These are phyloP conservation scores for Didymosphaeria variabile DNA, from an alignment of 2,329 filamentous ascomycete genomes.

Conservation along the genomic window DNA sequence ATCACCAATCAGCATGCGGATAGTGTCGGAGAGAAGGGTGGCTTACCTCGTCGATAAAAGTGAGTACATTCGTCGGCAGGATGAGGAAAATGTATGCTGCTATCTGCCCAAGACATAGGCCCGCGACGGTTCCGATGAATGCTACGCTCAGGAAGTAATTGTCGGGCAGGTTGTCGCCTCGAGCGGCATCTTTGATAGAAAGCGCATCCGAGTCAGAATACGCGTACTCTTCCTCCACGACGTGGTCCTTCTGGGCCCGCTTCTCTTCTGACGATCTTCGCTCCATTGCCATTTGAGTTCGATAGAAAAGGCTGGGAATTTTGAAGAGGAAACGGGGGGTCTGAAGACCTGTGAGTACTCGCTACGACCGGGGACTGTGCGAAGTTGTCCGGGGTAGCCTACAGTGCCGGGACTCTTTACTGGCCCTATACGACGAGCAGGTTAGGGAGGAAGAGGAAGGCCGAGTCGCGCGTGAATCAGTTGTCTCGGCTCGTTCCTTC, in stretches of 20 bases:
- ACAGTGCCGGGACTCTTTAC: not conserved
- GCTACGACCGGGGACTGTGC: not conserved
- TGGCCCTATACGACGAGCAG: not conserved
- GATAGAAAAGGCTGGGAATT: not conserved
- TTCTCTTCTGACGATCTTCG: slow-evolving; percentile 17
- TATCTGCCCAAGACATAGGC: slow-evolving; percentile 21
- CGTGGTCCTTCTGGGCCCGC: slow-evolving; percentile 12
- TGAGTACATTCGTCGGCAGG: slow-evolving; percentile 23
- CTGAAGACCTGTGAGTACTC: not conserved
- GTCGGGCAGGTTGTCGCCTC: slow-evolving; percentile 21
- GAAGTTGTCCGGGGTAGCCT: not conserved
- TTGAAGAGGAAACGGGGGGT: not conserved
- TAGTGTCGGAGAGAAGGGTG: not conserved
- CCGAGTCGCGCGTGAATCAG: not conserved
- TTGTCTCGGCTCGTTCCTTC: not conserved
- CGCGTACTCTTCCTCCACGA: slow-evolving; percentile 17
- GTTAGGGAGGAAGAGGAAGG: slow-evolving; percentile 4
- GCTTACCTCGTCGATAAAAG: slow-evolving; percentile 18
- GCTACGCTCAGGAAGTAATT: slow-evolving; percentile 21
- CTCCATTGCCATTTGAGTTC: not conserved
- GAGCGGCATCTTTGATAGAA: slow-evolving; percentile 23
- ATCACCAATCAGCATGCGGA: not conserved
- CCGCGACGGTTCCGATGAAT: slow-evolving; percentile 22
- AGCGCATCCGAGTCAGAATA: slow-evolving; percentile 18
- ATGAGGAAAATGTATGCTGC: slow-evolving; percentile 25